These are phyloP conservation scores for Teunomyces barrocoloradensis DNA, from an alignment of 805 yeast genomes.

Conservation along the genomic window DNA sequence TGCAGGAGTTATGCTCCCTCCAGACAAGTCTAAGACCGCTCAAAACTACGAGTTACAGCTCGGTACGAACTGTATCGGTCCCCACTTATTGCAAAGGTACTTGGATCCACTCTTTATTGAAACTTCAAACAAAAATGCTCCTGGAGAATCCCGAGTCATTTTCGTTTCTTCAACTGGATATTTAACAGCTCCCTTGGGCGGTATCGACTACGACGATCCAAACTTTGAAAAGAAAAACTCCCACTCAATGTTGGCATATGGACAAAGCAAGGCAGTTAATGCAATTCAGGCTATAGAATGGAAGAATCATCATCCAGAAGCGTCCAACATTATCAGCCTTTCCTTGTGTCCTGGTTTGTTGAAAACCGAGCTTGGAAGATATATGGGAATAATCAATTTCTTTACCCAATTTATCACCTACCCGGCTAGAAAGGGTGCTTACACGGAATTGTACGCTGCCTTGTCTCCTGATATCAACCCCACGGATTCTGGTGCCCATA, in stretches of 20 bases:
- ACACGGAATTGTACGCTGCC: conserved; percentile 43
- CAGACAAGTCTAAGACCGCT: conserved; percentile 30
- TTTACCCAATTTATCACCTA: conserved; percentile 12
- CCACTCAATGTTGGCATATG: conserved; percentile 24
- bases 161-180: conserved; percentile 46
- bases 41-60: conserved; percentile 48
- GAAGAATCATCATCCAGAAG: conserved; percentile 26
- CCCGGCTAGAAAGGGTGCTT: conserved; percentile 37
- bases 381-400: conserved; percentile 6
- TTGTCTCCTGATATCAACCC: conserved; percentile 35
- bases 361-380: conserved; percentile 31
- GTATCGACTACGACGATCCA: conserved; percentile 34
- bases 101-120: conserved; percentile 36
- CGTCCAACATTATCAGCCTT: conserved; percentile 27
- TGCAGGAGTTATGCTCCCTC: conserved; percentile 38
- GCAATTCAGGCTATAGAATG: conserved; percentile 35
- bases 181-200: conserved; percentile 23
- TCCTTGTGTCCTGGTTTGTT: conserved; percentile 44
- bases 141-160: conserved; percentile 36
- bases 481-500: conserved; percentile 30
- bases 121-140: conserved; percentile 24
- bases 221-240: conserved; percentile 14
- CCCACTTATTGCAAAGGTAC: conserved; percentile 41
- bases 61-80: conserved; percentile 48
- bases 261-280: conserved; percentile 44